Percentiles rank a stretch among this genome's conserved stretches.
phyloP scores from a whole-genome alignment of 2,329 filamentous ascomycete genomes.

The Exophiala spinifera region DNA sequence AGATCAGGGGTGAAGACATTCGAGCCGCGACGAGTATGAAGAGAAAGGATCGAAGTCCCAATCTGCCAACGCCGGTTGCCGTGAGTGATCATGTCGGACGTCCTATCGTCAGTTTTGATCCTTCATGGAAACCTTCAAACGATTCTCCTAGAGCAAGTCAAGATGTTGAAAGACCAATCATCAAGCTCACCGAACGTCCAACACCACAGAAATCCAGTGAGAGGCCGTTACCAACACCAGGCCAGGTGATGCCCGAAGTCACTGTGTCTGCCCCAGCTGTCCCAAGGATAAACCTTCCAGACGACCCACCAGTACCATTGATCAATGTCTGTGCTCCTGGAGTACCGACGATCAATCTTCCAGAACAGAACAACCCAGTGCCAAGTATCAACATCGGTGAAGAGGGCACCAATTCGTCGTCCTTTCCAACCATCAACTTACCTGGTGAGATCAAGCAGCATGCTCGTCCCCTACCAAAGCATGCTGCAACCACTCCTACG shows the following conservation, averaged over 20 bases:
- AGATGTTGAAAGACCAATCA: conserved; percentile 24
- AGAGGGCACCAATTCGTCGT: background rate
- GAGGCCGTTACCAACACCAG: conserved; percentile 16
- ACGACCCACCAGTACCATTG: background rate
- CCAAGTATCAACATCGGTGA: conserved; percentile 35
- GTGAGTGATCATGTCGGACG: conserved; percentile 87
- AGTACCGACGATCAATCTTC: conserved; percentile 51
- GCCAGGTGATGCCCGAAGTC: conserved; percentile 9
- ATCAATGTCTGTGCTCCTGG: conserved; percentile 21
- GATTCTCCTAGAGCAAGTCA: conserved; percentile 39
- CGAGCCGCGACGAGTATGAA: conserved; percentile 85
- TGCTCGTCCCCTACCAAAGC: conserved; percentile 22
- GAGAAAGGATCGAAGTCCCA: conserved; percentile 79
- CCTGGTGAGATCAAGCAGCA: background rate
- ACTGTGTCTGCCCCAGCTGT: conserved; percentile 16
- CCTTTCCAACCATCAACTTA: conserved; percentile 6
- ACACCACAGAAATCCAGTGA: conserved; percentile 1
- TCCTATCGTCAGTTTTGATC: conserved; percentile 96
- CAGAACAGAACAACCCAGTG: conserved; percentile 38
- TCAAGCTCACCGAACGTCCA: conserved; percentile 24
- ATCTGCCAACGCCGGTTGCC: conserved; percentile 80
- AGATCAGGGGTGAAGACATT: conserved; percentile 84
- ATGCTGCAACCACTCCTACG: conserved; percentile 32
- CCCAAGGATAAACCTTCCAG: conserved; percentile 27
- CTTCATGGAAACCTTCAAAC: conserved; percentile 61